phyloP scores from a whole-genome alignment of 768 basidiomycete genomes.

The Hypholoma sublateritium region DNA sequence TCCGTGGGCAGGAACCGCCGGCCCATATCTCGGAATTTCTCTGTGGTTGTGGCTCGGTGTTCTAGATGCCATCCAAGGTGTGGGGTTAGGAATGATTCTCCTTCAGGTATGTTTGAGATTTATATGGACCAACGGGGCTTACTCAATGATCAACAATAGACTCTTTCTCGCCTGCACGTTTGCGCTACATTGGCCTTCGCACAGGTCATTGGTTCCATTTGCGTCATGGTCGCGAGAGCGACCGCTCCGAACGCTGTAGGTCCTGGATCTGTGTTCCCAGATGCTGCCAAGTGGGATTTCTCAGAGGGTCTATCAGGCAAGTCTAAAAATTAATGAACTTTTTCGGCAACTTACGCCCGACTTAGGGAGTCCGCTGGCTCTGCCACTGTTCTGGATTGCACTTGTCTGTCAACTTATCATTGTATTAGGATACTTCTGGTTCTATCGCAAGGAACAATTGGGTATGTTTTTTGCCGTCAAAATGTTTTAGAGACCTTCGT shows the following conservation, averaged over 20 bases:
- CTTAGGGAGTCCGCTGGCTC: slow-evolving; percentile 75
- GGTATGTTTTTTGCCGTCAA: slow-evolving; percentile 41
- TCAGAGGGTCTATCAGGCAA: slow-evolving; percentile 60
- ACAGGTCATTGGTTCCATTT: slow-evolving; percentile 85
- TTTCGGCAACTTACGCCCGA: neutral
- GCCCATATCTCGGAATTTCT: slow-evolving; percentile 87
- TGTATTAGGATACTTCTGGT: slow-evolving; percentile 93
- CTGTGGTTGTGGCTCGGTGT: slow-evolving; percentile 97
- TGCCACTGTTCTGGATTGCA: slow-evolving; percentile 87
- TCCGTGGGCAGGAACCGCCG: slow-evolving; percentile 85
- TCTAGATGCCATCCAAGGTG: slow-evolving; percentile 91
- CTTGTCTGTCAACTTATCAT: slow-evolving; percentile 79
- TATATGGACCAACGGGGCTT: slow-evolving; percentile 6
- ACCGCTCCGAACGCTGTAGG: slow-evolving; percentile 90
- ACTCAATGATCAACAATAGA: slow-evolving; percentile 38
- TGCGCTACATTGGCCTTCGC: slow-evolving; percentile 91
- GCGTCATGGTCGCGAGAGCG: slow-evolving; percentile 91
- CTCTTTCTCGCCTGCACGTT: slow-evolving; percentile 89
- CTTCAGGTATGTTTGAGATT: slow-evolving; percentile 54
- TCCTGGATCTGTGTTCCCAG: slow-evolving; percentile 88
- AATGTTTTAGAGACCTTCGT: slow-evolving; percentile 1
- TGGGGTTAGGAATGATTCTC: slow-evolving; percentile 89
- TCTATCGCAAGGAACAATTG: slow-evolving; percentile 95
- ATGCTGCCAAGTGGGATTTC: slow-evolving; percentile 90
- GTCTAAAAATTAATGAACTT: slow-evolving; percentile 4